Evolutionary conservation across 2,329 filamentous ascomycete genomes (phyloP).

Genomic region (Aotearoamyces nothofagi): DNA sequence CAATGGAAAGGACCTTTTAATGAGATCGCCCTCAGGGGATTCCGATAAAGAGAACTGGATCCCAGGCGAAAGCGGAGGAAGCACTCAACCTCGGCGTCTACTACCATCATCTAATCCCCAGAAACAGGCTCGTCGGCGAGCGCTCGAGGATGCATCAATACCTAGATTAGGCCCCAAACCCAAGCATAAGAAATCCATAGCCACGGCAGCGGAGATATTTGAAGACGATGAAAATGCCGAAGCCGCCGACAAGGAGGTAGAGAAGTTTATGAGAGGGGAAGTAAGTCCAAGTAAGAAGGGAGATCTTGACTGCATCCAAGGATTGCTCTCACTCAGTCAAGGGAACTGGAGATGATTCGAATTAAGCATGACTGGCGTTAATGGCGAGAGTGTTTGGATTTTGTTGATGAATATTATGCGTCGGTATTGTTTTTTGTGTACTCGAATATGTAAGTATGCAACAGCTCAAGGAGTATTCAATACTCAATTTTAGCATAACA

Average conservation of each 20-base stretch:
- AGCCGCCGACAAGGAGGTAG: conserved; percentile 43
- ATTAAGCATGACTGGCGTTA: no score
- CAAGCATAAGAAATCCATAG: conserved; percentile 10
- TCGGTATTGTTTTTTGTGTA: no score
- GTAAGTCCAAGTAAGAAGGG: conserved; percentile 57
- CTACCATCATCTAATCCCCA: conserved; percentile 15
- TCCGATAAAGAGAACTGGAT: conserved; percentile 94
- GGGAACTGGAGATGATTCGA: conserved; percentile 68
- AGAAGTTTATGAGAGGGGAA: conserved; percentile 55
- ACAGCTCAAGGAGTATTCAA: no score
- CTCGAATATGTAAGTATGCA: no score
- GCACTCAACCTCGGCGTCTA: conserved; percentile 18
- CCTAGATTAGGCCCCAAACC: conserved; percentile 10
- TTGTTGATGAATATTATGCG: no score
- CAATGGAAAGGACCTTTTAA: conserved; percentile 21
- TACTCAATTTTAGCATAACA: no score
- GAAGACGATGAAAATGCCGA: conserved; percentile 27
- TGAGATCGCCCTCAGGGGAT: conserved; percentile 43
- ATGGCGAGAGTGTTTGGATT: no score
- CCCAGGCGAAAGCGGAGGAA: conserved; percentile 33
- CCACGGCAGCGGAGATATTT: conserved; percentile 28
- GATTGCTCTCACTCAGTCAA: conserved; percentile 76
- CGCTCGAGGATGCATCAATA: conserved; percentile 15
- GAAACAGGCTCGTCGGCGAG: conserved; percentile 7
- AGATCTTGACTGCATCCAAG: conserved; percentile 80